A percentile compares a stretch with the other conserved stretches of the same genome.
Evolutionary conservation across 106 monocot species (phyloP).

Genomic region (Xerophyta viscosa): DNA sequence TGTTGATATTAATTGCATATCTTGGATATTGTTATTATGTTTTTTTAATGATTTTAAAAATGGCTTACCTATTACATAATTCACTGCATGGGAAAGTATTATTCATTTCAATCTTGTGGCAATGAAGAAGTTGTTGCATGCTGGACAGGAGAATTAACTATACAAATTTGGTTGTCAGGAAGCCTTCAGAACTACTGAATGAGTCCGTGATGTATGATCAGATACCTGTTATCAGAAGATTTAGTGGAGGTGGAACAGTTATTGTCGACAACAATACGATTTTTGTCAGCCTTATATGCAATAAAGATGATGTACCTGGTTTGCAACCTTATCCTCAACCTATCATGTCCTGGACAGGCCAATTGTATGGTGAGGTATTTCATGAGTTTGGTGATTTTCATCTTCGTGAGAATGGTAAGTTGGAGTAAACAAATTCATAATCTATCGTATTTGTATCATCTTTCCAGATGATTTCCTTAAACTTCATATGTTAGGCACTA

Average conservation of each 20-base stretch:
- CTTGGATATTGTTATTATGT: too few relatives aligned
- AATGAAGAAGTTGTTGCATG: too few relatives aligned
- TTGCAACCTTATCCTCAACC: conserved; percentile 72
- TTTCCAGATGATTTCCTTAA: too few relatives aligned
- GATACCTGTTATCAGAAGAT: conserved; percentile 75
- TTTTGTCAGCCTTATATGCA: conserved; percentile 82
- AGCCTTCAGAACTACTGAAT: conserved; percentile 57
- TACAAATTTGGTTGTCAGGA: conserved; percentile 27
- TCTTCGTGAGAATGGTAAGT: conserved; percentile 80
- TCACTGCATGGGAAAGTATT: too few relatives aligned
- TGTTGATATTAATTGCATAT: too few relatives aligned
- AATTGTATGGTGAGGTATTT: conserved; percentile 48
- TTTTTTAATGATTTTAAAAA: too few relatives aligned
- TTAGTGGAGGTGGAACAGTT: conserved; percentile 88
- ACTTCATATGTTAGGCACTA: too few relatives aligned
- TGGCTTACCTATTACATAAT: too few relatives aligned
- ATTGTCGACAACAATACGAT: conserved; percentile 75
- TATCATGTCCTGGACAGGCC: conserved; percentile 86
- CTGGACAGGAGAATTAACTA: too few relatives aligned
- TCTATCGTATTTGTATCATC: too few relatives aligned
- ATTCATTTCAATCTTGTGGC: too few relatives aligned
- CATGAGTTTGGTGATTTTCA: conserved; percentile 44
- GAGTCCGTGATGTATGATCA: conserved; percentile 53
- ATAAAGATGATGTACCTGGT: conserved; percentile 62
- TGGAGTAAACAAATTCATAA: too few relatives aligned